These are phyloP conservation scores for Medicago arabica DNA, from an alignment of 306 rosid genomes.

Conservation along the genomic window DNA sequence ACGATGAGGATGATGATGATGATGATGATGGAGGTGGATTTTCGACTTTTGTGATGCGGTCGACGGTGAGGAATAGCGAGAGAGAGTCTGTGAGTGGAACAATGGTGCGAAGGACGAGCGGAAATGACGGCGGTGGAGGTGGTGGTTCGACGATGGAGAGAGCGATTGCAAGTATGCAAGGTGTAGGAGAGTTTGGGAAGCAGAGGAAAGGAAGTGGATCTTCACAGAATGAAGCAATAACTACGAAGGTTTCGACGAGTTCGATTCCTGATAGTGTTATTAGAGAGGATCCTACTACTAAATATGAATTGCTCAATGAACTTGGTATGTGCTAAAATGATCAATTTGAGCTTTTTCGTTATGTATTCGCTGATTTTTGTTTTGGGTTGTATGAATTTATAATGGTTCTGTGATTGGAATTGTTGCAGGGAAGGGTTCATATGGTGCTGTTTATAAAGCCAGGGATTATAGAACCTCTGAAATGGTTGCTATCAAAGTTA, in stretches of 20 bases:
- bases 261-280: conserved; percentile 91
- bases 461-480: conserved; percentile 91
- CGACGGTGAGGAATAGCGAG: conserved; percentile 56
- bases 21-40: conserved; percentile 51
- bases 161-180: conserved; percentile 98
- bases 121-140: conserved; percentile 22
- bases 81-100: conserved; percentile 75
- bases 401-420: background rate
- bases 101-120: conserved; percentile 58
- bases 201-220: conserved; percentile 71
- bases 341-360: conserved; percentile 20
- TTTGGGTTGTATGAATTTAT: background rate
- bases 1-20: conserved; percentile 35
- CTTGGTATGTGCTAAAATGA: conserved; percentile 62
- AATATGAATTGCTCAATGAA: conserved; percentile 94
- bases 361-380: background rate
- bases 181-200: conserved; percentile 71
- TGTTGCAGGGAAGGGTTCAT: conserved; percentile 90
- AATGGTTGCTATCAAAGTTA: conserved; percentile 94
- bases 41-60: conserved; percentile 78
- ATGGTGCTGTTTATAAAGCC: conserved; percentile 97
- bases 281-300: conserved; percentile 87
- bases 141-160: conserved; percentile 71
- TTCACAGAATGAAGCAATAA: conserved; percentile 60
- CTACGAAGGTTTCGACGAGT: conserved; percentile 75